These are phyloP conservation scores for Platanthera zijinensis DNA, from an alignment of 106 monocot genomes.

Conservation along the genomic window DNA sequence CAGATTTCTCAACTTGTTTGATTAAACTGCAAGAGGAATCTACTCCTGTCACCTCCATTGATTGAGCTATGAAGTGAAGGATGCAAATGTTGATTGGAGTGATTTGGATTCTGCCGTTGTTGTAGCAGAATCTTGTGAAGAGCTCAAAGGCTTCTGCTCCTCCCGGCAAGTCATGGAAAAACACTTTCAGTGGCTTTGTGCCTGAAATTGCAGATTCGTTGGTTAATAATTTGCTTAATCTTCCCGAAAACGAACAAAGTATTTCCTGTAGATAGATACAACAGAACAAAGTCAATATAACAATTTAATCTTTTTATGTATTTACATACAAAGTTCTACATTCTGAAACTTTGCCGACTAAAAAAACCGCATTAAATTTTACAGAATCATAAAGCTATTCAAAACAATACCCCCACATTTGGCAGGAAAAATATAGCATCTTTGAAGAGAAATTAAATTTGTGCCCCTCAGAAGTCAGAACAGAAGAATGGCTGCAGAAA, in stretches of 20 bases:
- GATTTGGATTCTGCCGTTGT: constrained; percentile 4
- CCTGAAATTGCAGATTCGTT: constrained; percentile 17
- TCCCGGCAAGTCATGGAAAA: constrained; percentile 59
- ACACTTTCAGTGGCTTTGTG: constrained; percentile 28
- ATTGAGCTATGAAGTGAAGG: constrained; percentile 12
- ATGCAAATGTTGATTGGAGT: constrained; percentile 12
- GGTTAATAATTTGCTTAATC: constrained; percentile 31
- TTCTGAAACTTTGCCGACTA: not conserved
- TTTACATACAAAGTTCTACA: not conserved
- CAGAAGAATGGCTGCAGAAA: not conserved
- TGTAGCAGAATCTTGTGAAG: constrained; percentile 16
- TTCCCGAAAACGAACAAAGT: constrained; percentile 50
- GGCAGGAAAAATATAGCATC: not conserved
- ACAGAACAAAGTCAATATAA: not conserved
- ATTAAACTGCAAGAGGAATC: constrained; percentile 29
- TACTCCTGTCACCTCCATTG: constrained; percentile 21
- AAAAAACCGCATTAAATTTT: not conserved
- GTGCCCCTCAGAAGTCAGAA: not conserved
- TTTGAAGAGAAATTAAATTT: not conserved
- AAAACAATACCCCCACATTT: not conserved
- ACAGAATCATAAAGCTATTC: not conserved
- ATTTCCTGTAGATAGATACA: constrained; percentile 39
- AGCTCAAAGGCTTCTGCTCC: constrained; percentile 41
- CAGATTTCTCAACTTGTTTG: constrained; percentile 30
- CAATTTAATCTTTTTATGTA: not conserved